Percentiles rank a stretch among this genome's conserved stretches.
phyloP scores from a whole-genome alignment of 2,329 filamentous ascomycete genomes.

The Xylaria sp. region DNA sequence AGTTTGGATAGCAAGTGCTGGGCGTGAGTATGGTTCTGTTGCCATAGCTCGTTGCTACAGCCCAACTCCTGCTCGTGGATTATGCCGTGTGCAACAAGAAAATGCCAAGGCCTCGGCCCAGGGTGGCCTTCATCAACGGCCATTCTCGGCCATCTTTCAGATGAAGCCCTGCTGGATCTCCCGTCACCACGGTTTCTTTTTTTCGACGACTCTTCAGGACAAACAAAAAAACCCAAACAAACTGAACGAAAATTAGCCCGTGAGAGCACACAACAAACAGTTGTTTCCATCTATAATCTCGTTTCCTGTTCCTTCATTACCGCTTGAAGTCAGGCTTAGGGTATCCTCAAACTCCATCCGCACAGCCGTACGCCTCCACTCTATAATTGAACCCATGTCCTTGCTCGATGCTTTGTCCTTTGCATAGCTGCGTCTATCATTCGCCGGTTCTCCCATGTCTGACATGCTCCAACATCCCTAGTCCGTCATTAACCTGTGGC shows the following conservation, averaged over 20 bases:
- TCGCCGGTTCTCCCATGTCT: slow-evolving; percentile 36
- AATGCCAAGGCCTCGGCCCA: slow-evolving; percentile 28
- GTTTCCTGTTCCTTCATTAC: slow-evolving; percentile 39
- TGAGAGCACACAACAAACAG: slow-evolving; percentile 42
- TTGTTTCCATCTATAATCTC: slow-evolving; percentile 44
- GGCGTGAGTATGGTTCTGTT: not conserved
- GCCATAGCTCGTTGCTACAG: slow-evolving; percentile 29
- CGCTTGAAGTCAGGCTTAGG: slow-evolving; percentile 41
- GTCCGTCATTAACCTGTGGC: slow-evolving; percentile 31
- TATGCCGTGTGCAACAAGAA: slow-evolving; percentile 10
- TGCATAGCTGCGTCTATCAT: slow-evolving; percentile 39
- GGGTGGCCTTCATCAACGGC: slow-evolving; percentile 20
- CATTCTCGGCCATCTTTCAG: slow-evolving; percentile 20
- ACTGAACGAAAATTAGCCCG: slow-evolving; percentile 40
- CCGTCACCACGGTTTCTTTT: slow-evolving; percentile 28
- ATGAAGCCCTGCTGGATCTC: slow-evolving; percentile 18
- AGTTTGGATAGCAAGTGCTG: slow-evolving; percentile 16
- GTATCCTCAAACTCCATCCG: slow-evolving; percentile 48
- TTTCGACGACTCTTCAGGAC: slow-evolving; percentile 3
- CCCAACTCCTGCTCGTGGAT: slow-evolving; percentile 7
- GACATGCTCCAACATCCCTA: slow-evolving; percentile 35
- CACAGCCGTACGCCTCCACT: slow-evolving; percentile 47
- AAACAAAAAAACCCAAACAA: slow-evolving; percentile 20
- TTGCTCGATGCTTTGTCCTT: slow-evolving; percentile 37
- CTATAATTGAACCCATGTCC: slow-evolving; percentile 43